Conservation (phyloP, 2,329 filamentous ascomycete genomes). For the Neopestalotiopsis rosae region DNA sequence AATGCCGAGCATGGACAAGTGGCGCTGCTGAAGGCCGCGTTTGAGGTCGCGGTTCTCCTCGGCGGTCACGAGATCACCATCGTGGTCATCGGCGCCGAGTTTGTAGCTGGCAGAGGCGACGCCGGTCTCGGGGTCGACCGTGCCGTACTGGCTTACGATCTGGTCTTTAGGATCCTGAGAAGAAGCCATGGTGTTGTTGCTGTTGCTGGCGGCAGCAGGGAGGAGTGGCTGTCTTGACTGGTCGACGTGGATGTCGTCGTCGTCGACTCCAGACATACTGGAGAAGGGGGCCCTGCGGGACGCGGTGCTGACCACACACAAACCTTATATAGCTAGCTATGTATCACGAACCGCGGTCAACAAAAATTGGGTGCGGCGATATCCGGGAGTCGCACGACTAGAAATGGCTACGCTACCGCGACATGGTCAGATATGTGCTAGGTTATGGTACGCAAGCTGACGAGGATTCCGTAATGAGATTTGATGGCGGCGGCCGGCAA, state of each 20-base stretch:
- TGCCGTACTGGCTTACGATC: constrained; percentile 9
- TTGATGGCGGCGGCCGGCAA: background rate
- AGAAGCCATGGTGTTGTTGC: background rate
- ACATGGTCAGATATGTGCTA: background rate
- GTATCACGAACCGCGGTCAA: background rate
- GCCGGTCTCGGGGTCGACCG: background rate
- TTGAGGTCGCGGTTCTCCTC: constrained; percentile 55
- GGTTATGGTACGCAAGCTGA: constrained; percentile 9
- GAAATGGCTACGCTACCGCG: background rate
- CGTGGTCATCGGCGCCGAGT: constrained; percentile 26
- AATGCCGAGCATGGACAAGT: constrained; percentile 67
- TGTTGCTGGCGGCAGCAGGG: background rate
- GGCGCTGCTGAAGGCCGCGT: constrained; percentile 57
- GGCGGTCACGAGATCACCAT: constrained; percentile 51
- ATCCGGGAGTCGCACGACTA: background rate
- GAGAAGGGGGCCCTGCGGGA: background rate
- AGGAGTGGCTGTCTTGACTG: constrained; percentile 8
- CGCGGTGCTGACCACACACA: background rate
- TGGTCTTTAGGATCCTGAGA: constrained; percentile 7
- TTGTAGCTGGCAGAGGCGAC: background rate
- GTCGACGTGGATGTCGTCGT: background rate
- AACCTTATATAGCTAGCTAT: constrained; percentile 8
- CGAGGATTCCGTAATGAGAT: constrained; percentile 15
- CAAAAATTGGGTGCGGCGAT: background rate
- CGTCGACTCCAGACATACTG: background rate